Percentiles rank a stretch among this genome's conserved stretches.
phyloP scores from a whole-genome alignment of 148 eudicot species.

The Pharnaceum exiguum region DNA sequence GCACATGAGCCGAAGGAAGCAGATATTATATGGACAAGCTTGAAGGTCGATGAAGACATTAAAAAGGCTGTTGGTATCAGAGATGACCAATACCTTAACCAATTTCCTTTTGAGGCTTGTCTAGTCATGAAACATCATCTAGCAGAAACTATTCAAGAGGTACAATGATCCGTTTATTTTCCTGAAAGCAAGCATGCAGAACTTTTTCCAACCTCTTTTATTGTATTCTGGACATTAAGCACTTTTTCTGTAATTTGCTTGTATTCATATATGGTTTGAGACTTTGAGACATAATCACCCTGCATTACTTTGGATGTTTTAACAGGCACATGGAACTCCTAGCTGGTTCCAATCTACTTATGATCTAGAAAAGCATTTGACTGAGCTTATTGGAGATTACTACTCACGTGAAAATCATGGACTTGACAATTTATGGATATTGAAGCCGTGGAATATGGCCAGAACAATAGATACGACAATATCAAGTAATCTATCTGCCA shows the following conservation, averaged over 20 bases:
- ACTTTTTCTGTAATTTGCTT: too few relatives aligned
- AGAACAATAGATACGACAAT: constrained; percentile 92
- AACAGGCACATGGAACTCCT: constrained; percentile 78
- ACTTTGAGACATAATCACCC: too few relatives aligned
- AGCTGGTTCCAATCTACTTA: constrained; percentile 91
- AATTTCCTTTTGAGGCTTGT: constrained; percentile 95
- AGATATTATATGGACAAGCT: constrained; percentile 91
- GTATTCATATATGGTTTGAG: too few relatives aligned
- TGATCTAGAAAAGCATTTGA: constrained; percentile 82
- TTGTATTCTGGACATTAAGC: neutral
- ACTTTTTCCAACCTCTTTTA: too few relatives aligned
- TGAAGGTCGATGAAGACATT: constrained; percentile 88
- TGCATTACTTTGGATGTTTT: neutral
- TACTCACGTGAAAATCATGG: constrained; percentile 59
- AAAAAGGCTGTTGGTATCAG: constrained; percentile 77
- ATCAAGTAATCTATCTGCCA: constrained; percentile 72
- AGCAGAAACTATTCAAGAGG: constrained; percentile 92
- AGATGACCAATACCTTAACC: constrained; percentile 80
- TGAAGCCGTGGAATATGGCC: constrained; percentile 99
- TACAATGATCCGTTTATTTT: too few relatives aligned
- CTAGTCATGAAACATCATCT: constrained; percentile 97
- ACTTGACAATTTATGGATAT: constrained; percentile 81
- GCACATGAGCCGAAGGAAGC: constrained; percentile 87
- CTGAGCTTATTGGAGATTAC: constrained; percentile 83
- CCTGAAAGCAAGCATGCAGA: too few relatives aligned